Evolutionary conservation across 2,329 filamentous ascomycete genomes (phyloP).

Genomic region (Sporothrix pseudoabietina): DNA sequence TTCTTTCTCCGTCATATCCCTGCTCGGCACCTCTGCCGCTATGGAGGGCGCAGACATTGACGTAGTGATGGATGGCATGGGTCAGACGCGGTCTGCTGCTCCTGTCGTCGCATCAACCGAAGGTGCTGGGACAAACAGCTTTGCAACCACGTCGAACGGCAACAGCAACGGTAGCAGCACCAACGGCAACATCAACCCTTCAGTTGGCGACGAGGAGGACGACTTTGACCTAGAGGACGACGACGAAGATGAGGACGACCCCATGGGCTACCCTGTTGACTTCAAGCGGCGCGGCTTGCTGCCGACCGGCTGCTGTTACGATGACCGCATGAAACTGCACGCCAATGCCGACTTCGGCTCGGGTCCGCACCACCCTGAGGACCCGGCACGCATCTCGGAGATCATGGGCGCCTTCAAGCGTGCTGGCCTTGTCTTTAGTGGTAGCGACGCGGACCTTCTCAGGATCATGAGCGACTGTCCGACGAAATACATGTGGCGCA

Average conservation of each 20-base stretch:
- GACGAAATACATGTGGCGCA: conserved; percentile 71
- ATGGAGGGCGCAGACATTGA: conserved; percentile 33
- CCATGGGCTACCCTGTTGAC: conserved; percentile 40
- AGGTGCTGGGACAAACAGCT: conserved; percentile 11
- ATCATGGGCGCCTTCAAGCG: conserved; percentile 89
- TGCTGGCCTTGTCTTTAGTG: conserved; percentile 72
- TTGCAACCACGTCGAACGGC: not conserved
- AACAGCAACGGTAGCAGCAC: conserved; percentile 11
- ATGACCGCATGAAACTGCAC: conserved; percentile 93
- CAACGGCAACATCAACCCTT: conserved; percentile 28
- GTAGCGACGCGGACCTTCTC: conserved; percentile 57
- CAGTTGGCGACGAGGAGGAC: conserved; percentile 47
- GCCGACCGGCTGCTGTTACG: conserved; percentile 81
- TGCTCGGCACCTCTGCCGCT: not conserved
- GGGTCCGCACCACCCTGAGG: conserved; percentile 86
- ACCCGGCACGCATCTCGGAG: conserved; percentile 85
- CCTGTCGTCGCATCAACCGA: not conserved
- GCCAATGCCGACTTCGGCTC: conserved; percentile 76
- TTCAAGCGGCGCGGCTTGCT: conserved; percentile 54
- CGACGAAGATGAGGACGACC: conserved; percentile 39
- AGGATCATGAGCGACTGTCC: conserved; percentile 56
- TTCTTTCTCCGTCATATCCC: not conserved
- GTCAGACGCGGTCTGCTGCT: not conserved
- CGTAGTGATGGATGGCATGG: conserved; percentile 36
- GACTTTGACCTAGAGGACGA: conserved; percentile 45